A percentile compares a stretch with the other conserved stretches of the same genome.
phyloP scores from a whole-genome alignment of 2,329 filamentous ascomycete species.

The Ilyonectria sp. region DNA sequence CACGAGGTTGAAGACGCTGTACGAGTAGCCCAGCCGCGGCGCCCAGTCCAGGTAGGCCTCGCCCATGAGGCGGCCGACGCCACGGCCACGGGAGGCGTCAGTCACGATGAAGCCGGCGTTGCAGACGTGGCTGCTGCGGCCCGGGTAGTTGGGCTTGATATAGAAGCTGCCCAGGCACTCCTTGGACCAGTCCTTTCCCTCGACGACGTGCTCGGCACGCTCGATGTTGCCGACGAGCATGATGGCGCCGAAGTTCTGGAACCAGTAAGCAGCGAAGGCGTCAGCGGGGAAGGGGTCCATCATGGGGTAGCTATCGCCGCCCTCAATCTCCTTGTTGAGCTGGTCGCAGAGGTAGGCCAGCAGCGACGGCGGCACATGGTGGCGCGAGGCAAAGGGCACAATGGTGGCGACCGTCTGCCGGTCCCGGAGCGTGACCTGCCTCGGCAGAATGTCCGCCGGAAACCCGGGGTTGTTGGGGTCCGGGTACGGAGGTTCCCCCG shows the following conservation, averaged over 20 bases:
- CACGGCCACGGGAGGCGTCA: slow-evolving; percentile 79
- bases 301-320: slow-evolving; percentile 94
- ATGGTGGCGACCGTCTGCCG: slow-evolving; percentile 87
- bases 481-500: slow-evolving; percentile 77
- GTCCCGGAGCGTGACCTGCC: slow-evolving; percentile 86
- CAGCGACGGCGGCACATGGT: slow-evolving; percentile 82
- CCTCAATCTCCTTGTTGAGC: slow-evolving; percentile 91
- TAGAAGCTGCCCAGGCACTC: slow-evolving; percentile 92
- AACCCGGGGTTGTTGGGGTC: slow-evolving; percentile 73
- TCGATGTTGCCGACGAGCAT: slow-evolving; percentile 87
- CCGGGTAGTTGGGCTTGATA: slow-evolving; percentile 94
- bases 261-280: slow-evolving; percentile 88
- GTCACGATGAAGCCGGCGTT: slow-evolving; percentile 87
- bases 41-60: slow-evolving; percentile 85
- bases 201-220: slow-evolving; percentile 69
- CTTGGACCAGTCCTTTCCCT: slow-evolving; percentile 82
- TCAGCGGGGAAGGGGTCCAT: slow-evolving; percentile 81
- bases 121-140: slow-evolving; percentile 90
- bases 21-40: slow-evolving; percentile 86
- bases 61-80: slow-evolving; percentile 82
- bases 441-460: slow-evolving; percentile 78
- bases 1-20: slow-evolving; percentile 94
- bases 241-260: slow-evolving; percentile 89
- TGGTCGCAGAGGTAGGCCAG: slow-evolving; percentile 85
- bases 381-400: slow-evolving; percentile 83